A percentile compares a stretch with the other conserved stretches of the same genome.
Evolutionary conservation across 2,329 filamentous ascomycete species (phyloP).

Genomic region (Rhytidhysteron rufulum): DNA sequence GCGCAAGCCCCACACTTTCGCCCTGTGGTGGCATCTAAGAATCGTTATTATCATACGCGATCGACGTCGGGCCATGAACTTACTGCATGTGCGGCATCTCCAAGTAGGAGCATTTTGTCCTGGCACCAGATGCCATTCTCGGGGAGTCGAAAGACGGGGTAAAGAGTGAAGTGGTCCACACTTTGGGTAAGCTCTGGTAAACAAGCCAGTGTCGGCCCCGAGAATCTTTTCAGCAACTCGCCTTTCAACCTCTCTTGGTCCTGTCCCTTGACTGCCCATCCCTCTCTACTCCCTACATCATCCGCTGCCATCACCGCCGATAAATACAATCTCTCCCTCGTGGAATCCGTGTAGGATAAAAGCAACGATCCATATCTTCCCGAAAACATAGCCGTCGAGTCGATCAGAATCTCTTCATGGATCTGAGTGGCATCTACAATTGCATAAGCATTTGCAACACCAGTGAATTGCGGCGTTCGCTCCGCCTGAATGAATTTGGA

Average conservation of each 20-base stretch:
- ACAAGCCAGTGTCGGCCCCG: slow-evolving; percentile 30
- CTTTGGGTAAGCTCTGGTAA: slow-evolving; percentile 35
- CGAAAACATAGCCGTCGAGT: slow-evolving; percentile 37
- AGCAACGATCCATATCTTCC: slow-evolving; percentile 38
- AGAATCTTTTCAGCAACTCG: slow-evolving; percentile 36
- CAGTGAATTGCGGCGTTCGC: slow-evolving; percentile 36
- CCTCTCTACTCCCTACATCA: slow-evolving; percentile 28
- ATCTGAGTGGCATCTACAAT: slow-evolving; percentile 22
- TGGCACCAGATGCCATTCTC: slow-evolving; percentile 38
- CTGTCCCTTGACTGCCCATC: slow-evolving; percentile 29
- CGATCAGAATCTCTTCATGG: slow-evolving; percentile 31
- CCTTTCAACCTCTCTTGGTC: slow-evolving; percentile 33
- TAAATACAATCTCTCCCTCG: slow-evolving; percentile 35
- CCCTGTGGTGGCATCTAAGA: slow-evolving; percentile 45
- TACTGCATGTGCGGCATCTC: slow-evolving; percentile 48
- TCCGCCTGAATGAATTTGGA: slow-evolving; percentile 35
- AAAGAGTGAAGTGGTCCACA: slow-evolving; percentile 39
- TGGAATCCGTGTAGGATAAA: slow-evolving; percentile 36
- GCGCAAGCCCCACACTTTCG: slow-evolving; percentile 42
- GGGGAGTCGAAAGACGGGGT: slow-evolving; percentile 41
- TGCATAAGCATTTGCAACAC: slow-evolving; percentile 39
- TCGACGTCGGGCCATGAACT: slow-evolving; percentile 8
- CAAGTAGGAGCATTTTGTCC: slow-evolving; percentile 40
- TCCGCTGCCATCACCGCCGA: slow-evolving; percentile 38
- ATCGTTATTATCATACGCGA: neutral